A percentile compares a stretch with the other conserved stretches of the same genome.
These are phyloP conservation scores for Centrapalus pauciflorus DNA, from an alignment of 129 eudicot species.

Conservation along the genomic window DNA sequence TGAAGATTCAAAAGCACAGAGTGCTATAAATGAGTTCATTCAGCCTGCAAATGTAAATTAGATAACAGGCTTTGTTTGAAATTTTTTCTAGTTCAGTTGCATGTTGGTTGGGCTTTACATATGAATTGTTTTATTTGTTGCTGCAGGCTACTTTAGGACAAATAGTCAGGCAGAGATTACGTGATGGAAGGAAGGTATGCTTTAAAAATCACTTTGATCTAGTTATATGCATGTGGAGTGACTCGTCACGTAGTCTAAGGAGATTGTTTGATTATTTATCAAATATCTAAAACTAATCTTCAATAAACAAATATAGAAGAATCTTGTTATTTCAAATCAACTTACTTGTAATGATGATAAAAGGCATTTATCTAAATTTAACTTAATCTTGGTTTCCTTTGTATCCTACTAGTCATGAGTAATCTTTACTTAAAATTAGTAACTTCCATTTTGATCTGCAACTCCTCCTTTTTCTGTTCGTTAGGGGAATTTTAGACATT, in stretches of 20 bases:
- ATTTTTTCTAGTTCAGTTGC: background rate
- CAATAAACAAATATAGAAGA: too few relatives aligned
- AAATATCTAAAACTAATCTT: background rate
- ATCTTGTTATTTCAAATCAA: too few relatives aligned
- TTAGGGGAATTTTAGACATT: background rate
- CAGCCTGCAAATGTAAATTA: slow-evolving; percentile 56
- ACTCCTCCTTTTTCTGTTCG: background rate
- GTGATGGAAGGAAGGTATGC: slow-evolving; percentile 88
- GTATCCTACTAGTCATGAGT: too few relatives aligned
- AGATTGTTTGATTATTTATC: background rate
- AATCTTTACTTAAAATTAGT: background rate
- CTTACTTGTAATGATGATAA: background rate
- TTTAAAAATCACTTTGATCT: background rate
- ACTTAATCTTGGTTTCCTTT: too few relatives aligned
- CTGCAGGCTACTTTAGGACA: slow-evolving; percentile 78
- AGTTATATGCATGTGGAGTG: too few relatives aligned
- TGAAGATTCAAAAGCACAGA: slow-evolving; percentile 56
- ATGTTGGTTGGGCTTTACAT: background rate
- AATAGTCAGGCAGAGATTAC: slow-evolving; percentile 70
- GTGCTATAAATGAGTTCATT: slow-evolving; percentile 54
- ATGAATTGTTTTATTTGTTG: slow-evolving; percentile 3
- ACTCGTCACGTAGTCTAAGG: background rate
- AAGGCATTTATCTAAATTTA: too few relatives aligned
- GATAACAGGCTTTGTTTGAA: background rate
- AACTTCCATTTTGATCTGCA: background rate